Percentiles rank a stretch among this genome's conserved stretches.
These are phyloP conservation scores for Rhodotorula diobovata DNA, from an alignment of 768 basidiomycete species.

Conservation along the genomic window DNA sequence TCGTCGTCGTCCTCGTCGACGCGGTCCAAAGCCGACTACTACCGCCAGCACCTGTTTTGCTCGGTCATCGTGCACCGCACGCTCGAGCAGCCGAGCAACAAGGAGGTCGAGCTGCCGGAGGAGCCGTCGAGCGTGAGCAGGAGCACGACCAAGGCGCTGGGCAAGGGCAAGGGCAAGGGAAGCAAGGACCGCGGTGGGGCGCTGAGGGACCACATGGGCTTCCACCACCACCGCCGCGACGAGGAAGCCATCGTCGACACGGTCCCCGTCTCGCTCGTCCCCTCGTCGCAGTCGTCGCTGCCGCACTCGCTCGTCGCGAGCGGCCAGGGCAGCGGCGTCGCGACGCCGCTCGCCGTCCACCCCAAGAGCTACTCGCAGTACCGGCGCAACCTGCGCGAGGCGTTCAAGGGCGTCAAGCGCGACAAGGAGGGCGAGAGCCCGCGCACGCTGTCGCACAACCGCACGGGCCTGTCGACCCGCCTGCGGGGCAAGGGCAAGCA, in stretches of 20 bases:
- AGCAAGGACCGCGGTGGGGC: not conserved
- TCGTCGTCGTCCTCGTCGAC: conserved; percentile 59
- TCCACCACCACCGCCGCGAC: conserved; percentile 17
- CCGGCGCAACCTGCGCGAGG: conserved; percentile 6
- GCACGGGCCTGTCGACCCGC: conserved; percentile 1
- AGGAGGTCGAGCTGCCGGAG: not conserved
- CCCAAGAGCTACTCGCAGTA: conserved; percentile 10
- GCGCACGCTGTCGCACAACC: conserved; percentile 19
- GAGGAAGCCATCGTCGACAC: conserved; percentile 24
- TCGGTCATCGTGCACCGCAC: conserved; percentile 61
- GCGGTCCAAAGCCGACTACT: conserved; percentile 60
- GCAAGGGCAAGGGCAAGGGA: not conserved
- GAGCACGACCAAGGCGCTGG: conserved; percentile 9
- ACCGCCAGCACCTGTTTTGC: conserved; percentile 64
- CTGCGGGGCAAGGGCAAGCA: not conserved
- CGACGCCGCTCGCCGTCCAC: conserved; percentile 1
- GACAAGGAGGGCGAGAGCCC: not conserved
- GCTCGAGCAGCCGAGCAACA: not conserved
- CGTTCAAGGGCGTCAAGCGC: conserved; percentile 12
- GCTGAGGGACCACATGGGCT: conserved; percentile 8
- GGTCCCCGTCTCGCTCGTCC: not conserved
- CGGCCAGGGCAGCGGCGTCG: not conserved
- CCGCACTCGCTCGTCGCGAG: not conserved
- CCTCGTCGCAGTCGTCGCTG: not conserved
- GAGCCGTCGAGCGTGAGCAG: not conserved